Evolutionary conservation across 495 filamentous ascomycete genomes (phyloP).

Genomic region (Aspergillus steynii): DNA sequence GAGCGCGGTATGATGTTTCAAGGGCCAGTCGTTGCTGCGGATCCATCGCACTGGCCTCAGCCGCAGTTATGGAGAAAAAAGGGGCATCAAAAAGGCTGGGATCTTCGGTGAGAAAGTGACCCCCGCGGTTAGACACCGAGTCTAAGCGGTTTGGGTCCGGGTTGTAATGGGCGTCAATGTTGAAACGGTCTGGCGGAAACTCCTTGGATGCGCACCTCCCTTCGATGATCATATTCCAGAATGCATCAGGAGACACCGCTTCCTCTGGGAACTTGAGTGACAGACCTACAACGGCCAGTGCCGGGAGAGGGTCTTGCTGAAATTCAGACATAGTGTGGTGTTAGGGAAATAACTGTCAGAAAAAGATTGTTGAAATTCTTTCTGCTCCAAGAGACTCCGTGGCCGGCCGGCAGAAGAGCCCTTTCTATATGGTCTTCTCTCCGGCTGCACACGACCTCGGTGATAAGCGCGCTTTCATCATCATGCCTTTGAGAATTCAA

Average conservation of each 20-base stretch:
- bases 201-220: constrained; percentile 48
- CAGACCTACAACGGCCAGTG: constrained; percentile 59
- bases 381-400: too few species aligned
- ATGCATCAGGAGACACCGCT: constrained; percentile 45
- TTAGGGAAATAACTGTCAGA: too few species aligned
- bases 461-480: too few species aligned
- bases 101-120: constrained; percentile 44
- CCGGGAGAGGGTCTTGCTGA: constrained; percentile 17
- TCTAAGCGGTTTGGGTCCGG: constrained; percentile 29
- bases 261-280: constrained; percentile 58
- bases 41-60: constrained; percentile 52
- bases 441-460: too few species aligned
- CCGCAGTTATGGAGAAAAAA: constrained; percentile 50
- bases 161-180: constrained; percentile 51
- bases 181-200: constrained; percentile 47
- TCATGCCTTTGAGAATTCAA: too few species aligned
- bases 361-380: too few species aligned
- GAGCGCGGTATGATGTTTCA: constrained; percentile 48
- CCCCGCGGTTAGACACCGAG: constrained; percentile 2
- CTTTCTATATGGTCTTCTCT: too few species aligned
- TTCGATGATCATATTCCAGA: constrained; percentile 57
- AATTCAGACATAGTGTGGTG: neutral
- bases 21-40: constrained; percentile 54
- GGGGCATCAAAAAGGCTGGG: constrained; percentile 47
- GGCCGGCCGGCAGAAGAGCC: too few species aligned